A percentile compares a stretch with the other conserved stretches of the same genome.
These are phyloP conservation scores for Neurospora sublineolata DNA, from an alignment of 495 filamentous ascomycete species.

Conservation along the genomic window DNA sequence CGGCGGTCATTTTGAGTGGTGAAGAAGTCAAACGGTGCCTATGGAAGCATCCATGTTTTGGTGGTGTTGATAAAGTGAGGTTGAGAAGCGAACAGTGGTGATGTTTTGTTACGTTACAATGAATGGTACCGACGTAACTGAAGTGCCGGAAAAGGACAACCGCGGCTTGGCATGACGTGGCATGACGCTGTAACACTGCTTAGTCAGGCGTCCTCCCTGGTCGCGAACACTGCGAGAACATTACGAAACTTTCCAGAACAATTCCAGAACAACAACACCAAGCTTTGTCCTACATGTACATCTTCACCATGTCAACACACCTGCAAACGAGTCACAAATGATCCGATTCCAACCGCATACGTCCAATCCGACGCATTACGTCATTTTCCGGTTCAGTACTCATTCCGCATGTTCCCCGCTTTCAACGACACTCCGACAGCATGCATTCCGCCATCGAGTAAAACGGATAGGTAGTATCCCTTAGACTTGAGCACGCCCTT, in stretches of 20 bases:
- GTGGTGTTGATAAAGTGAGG: not conserved
- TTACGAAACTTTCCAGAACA: not conserved
- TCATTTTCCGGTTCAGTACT: not conserved
- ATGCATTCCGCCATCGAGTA: not conserved
- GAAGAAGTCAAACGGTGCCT: not conserved
- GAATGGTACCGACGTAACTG: not conserved
- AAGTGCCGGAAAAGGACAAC: not conserved
- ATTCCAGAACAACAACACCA: not conserved
- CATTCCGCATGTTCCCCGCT: not conserved
- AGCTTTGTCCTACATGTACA: not conserved
- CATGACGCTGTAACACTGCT: not conserved
- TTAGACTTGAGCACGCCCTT: not conserved
- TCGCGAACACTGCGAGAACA: not conserved
- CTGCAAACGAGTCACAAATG: not conserved
- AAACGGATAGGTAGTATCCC: too few species aligned
- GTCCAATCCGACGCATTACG: not conserved
- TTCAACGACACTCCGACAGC: not conserved
- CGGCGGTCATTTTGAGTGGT: not conserved
- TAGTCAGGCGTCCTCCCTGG: not conserved
- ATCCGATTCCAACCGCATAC: not conserved
- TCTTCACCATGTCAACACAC: not conserved
- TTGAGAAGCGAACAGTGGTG: not conserved
- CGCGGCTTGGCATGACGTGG: not conserved
- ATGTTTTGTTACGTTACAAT: not conserved
- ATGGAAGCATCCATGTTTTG: not conserved